phyloP scores from a whole-genome alignment of 2,329 filamentous ascomycete species.

The Calonectria pseudoreteaudii region DNA sequence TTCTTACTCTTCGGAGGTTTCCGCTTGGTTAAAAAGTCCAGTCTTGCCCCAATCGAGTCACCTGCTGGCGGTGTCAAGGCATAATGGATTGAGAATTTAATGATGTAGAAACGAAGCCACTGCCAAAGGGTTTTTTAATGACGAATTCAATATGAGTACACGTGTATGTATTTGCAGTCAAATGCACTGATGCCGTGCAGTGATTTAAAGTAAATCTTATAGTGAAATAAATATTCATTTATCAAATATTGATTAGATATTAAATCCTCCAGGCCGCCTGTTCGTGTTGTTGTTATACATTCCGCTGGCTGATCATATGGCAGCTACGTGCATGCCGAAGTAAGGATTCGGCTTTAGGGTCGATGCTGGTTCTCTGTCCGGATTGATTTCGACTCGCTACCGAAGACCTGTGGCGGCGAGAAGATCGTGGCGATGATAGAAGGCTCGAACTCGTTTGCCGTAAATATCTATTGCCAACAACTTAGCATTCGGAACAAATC shows the following conservation, averaged over 20 bases:
- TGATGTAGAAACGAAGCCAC: not conserved
- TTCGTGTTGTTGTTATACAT: not conserved
- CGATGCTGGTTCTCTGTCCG: not conserved
- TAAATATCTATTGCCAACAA: conserved; percentile 71
- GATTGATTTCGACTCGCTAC: conserved; percentile 26
- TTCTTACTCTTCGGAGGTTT: conserved; percentile 58
- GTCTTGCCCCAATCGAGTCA: conserved; percentile 36
- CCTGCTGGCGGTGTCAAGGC: conserved; percentile 38
- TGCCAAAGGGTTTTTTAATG: not conserved
- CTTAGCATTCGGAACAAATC: conserved; percentile 22
- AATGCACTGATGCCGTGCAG: not conserved
- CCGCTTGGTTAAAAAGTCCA: conserved; percentile 61
- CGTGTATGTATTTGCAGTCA: not conserved
- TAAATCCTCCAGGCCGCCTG: not conserved
- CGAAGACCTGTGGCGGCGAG: conserved; percentile 55
- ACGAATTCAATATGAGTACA: not conserved
- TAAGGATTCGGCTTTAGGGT: too few relatives aligned
- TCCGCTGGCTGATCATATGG: not conserved
- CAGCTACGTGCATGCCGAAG: too few relatives aligned
- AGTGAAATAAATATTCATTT: not conserved
- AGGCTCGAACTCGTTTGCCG: conserved; percentile 81
- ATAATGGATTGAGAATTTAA: conserved; percentile 8
- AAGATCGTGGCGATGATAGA: conserved; percentile 81
- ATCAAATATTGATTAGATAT: not conserved
- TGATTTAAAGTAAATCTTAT: not conserved